Conservation (phyloP, 164 flowering plant genomes). For the Berberis thunbergii region DNA sequence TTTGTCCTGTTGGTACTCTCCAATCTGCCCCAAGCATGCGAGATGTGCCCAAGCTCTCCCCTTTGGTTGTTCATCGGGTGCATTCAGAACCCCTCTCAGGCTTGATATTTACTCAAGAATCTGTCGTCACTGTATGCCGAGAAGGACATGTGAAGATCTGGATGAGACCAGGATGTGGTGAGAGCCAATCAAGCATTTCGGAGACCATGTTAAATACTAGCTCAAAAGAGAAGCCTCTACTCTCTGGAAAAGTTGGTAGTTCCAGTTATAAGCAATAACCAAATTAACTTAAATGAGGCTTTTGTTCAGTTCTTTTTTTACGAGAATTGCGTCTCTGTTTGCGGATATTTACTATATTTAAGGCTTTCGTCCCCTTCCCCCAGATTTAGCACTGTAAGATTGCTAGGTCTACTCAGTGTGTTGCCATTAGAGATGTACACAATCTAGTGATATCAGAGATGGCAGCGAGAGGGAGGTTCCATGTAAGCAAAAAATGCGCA, state of each 20-base stretch:
- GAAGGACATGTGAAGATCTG: conserved; percentile 92
- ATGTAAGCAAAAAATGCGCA: no score
- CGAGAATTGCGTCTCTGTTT: no score
- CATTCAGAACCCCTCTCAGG: conserved; percentile 93
- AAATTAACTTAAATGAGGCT: background rate
- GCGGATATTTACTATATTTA: no score
- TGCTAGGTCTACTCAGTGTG: no score
- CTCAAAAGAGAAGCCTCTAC: conserved; percentile 47
- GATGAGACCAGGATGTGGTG: conserved; percentile 71
- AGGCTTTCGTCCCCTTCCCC: no score
- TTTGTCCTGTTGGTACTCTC: conserved; percentile 64
- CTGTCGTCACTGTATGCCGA: conserved; percentile 74
- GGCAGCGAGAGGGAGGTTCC: no score
- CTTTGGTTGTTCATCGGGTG: conserved; percentile 81
- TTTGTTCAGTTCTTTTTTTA: no score
- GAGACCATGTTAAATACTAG: conserved; percentile 37
- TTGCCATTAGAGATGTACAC: no score
- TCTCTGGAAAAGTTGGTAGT: conserved; percentile 29
- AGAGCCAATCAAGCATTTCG: conserved; percentile 42
- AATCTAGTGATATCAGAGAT: no score
- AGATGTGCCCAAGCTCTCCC: conserved; percentile 92
- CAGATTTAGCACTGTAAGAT: no score
- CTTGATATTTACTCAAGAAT: conserved; percentile 71
- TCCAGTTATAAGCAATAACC: conserved; percentile 43
- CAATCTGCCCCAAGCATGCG: conserved; percentile 93